These are phyloP conservation scores for Hypoxylon sp. DNA, from an alignment of 2,329 filamentous ascomycete genomes.

Conservation along the genomic window DNA sequence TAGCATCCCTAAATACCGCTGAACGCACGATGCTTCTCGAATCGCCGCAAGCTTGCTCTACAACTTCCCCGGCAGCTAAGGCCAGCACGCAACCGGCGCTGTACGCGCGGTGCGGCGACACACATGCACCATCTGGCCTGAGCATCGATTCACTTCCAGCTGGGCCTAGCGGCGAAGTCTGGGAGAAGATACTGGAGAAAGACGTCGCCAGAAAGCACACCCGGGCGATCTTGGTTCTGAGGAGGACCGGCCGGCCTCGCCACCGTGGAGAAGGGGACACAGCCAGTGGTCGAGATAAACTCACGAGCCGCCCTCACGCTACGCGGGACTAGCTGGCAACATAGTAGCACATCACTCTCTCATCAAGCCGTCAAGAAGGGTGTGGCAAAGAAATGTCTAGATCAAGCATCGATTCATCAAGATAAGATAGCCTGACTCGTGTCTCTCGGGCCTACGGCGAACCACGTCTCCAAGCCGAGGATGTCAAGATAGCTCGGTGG, in stretches of 20 bases:
- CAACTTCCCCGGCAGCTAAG: too few species aligned
- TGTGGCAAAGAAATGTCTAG: neutral
- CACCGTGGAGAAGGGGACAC: conserved; percentile 1
- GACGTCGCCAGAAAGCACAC: conserved; percentile 10
- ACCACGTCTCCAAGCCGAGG: conserved; percentile 4
- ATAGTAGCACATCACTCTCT: neutral
- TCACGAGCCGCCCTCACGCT: neutral
- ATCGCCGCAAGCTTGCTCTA: too few species aligned
- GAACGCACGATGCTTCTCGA: neutral
- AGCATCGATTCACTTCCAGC: neutral
- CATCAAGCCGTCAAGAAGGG: too few species aligned
- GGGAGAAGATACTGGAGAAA: neutral
- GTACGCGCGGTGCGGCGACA: too few species aligned
- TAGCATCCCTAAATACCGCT: neutral
- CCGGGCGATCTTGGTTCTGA: neutral
- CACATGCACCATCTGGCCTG: neutral
- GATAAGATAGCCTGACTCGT: neutral
- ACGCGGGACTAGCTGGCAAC: neutral
- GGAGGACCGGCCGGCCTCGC: conserved; percentile 1
- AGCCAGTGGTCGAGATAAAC: neutral
- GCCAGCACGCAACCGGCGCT: too few species aligned
- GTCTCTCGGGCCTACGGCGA: conserved; percentile 1
- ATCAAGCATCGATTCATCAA: neutral
- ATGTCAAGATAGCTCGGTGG: conserved; percentile 6
- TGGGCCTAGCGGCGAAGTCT: neutral